These are phyloP conservation scores for Acanthamoeba comandoni DNA, from an alignment of 208 protist genomes.

Conservation along the genomic window DNA sequence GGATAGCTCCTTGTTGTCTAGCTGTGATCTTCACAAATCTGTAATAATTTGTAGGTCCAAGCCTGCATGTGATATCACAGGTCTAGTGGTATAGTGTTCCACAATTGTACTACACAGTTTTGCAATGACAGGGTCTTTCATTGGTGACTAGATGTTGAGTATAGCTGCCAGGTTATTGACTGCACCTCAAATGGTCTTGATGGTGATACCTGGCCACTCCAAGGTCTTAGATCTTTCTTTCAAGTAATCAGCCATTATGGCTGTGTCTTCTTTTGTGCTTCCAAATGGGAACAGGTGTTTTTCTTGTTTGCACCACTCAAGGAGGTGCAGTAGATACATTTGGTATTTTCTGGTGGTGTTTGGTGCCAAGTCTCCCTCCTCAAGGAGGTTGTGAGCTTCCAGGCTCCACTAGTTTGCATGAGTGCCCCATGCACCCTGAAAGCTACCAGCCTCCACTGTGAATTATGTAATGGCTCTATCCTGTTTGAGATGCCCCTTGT, in stretches of 20 bases:
- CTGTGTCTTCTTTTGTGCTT: neutral
- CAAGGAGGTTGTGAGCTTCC: neutral
- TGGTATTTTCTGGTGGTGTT: neutral
- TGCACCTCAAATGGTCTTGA: neutral
- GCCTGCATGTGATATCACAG: neutral
- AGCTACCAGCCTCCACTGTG: neutral
- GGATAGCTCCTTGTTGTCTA: neutral
- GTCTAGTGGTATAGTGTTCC: neutral
- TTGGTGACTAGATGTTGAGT: neutral
- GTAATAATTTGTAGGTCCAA: neutral
- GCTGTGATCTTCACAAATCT: neutral
- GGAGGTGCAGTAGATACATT: neutral
- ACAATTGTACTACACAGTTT: neutral
- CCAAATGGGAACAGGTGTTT: neutral
- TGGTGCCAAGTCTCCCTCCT: neutral
- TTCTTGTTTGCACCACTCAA: neutral
- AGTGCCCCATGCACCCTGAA: neutral
- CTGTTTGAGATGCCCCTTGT: neutral
- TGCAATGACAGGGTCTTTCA: neutral
- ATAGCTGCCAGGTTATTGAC: neutral
- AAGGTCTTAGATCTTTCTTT: neutral
- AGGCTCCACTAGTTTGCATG: neutral
- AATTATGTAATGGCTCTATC: neutral
- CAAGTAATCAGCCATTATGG: neutral
- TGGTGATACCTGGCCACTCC: neutral